A percentile compares a stretch with the other conserved stretches of the same genome.
These are phyloP conservation scores for Fusarium kyushuense DNA, from an alignment of 2,329 filamentous ascomycete genomes.

Conservation along the genomic window DNA sequence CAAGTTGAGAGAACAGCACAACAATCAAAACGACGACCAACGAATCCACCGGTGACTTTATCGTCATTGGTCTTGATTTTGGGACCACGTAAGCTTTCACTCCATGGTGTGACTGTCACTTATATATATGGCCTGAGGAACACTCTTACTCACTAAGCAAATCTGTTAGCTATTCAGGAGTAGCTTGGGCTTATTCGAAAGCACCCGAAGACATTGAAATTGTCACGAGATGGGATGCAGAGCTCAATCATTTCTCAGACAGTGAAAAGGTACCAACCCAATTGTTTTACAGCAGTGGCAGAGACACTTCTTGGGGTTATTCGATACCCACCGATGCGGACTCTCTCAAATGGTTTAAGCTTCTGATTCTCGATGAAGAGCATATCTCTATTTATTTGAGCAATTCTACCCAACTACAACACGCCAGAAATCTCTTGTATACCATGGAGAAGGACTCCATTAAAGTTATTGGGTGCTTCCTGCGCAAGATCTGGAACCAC, in stretches of 20 bases:
- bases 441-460: conserved; percentile 37
- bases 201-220: conserved; percentile 47
- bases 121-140: too few species aligned
- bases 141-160: background rate
- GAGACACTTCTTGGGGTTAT: conserved; percentile 50
- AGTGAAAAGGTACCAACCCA: conserved; percentile 50
- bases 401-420: conserved; percentile 36
- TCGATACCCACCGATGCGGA: conserved; percentile 40
- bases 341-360: conserved; percentile 57
- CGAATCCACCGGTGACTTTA: conserved; percentile 12
- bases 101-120: too few species aligned
- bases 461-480: conserved; percentile 50
- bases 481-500: conserved; percentile 52
- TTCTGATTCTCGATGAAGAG: conserved; percentile 51
- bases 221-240: conserved; percentile 50
- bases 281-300: conserved; percentile 30
- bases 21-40: background rate
- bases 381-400: conserved; percentile 48
- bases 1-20: too few species aligned
- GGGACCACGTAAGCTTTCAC: conserved; percentile 57
- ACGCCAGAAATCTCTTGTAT: background rate
- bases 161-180: conserved; percentile 53
- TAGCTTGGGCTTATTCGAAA: conserved; percentile 54
- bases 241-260: conserved; percentile 43
- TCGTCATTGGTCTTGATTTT: conserved; percentile 60